Evolutionary conservation across 768 basidiomycete genomes (phyloP), one percentile per base, ranked within the genome.

Genomic region (Phlebiopsis gigantea): DNA sequence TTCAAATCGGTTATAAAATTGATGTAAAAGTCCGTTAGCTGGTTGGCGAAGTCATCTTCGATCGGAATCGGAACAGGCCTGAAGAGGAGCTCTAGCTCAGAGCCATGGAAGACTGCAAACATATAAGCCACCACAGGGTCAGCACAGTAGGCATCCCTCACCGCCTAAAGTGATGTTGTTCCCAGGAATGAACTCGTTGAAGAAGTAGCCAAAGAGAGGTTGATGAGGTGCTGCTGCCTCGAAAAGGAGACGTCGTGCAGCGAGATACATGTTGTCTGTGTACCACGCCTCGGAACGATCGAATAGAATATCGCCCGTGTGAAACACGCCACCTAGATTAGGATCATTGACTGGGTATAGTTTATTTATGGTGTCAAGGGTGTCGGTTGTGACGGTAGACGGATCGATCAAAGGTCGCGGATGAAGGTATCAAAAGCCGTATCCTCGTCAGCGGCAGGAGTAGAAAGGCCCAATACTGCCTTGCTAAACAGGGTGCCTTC

Each of bases 281-380:
- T 83, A 83, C 76, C 77, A 83, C 0, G 80, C 71, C 49, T 65
- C 76, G 1, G 71, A 75, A 45, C 81, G 65, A 59, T 84, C 81
- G 54, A 79, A 83, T 5, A 83, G 68, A 9, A 75, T 76, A 61
- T 82, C 79, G 0, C 82, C 81, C 0, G 80, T 83, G 47, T 79
- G 76, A 68, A 80, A 82, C 0, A 75, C 72, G 1, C 77, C 76
- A 2, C 81, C 80, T 4, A 74, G 65, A 1, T 70, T 60, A 1
- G 74, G 70, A 53, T 78, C 76, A 45, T 80, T 76, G 0, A 75
- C 77, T 0, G 79, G 77, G 66, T 72, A 83, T 12, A 77, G 58
- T 0, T 56, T 43, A 24, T 72, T 61, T 31, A 78, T 72, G 8
- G 68, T 62, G 19, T 71, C 60, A 1, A 80, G 54, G 12, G 77